Evolutionary conservation across 441 rosid species (phyloP).

Genomic region (Pelargonium cotyledonis): DNA sequence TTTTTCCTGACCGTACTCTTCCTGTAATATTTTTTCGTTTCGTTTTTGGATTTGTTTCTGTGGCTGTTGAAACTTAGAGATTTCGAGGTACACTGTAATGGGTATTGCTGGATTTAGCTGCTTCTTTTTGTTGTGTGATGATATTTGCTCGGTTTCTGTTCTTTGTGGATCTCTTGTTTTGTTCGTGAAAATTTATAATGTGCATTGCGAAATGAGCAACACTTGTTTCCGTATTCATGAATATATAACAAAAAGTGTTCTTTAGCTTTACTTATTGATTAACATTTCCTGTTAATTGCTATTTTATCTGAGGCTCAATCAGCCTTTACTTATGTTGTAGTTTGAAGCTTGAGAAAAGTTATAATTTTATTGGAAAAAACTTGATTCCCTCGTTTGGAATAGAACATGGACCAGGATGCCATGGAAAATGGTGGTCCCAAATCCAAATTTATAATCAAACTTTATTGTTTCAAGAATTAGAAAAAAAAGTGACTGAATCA

Average conservation of each 20-base stretch:
- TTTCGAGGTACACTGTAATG: not conserved
- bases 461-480: not conserved
- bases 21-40: not conserved
- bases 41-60: not conserved
- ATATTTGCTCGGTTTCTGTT: not conserved
- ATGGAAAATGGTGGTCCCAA: not conserved
- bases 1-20: not conserved
- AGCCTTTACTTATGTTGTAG: no score
- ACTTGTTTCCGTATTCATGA: not conserved
- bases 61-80: not conserved
- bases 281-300: no score
- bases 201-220: not conserved
- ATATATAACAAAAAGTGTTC: not conserved
- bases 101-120: not conserved
- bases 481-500: not conserved
- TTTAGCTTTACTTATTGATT: no score
- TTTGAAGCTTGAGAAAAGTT: no score
- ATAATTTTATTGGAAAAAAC: no score
- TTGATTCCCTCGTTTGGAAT: no score
- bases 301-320: no score
- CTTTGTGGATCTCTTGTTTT: constrained; percentile 1
- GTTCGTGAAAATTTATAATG: not conserved
- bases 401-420: no score
- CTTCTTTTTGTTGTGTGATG: not conserved
- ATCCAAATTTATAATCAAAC: no score